Percentiles rank a stretch among this genome's conserved stretches.
Conservation (phyloP, 768 basidiomycete genomes). For the Hemileccinum rubropunctum region DNA sequence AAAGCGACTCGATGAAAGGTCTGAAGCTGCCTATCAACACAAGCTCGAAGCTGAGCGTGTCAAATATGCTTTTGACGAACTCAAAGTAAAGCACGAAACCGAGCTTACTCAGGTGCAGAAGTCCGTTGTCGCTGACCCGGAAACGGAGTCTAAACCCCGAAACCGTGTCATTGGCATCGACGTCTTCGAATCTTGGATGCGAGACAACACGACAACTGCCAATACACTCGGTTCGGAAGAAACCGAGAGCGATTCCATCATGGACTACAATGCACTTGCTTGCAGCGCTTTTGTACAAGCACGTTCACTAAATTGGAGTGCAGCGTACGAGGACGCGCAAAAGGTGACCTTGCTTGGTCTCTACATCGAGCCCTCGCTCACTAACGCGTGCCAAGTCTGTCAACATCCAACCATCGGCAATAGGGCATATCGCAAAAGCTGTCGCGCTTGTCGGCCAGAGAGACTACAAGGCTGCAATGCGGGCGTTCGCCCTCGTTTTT, state of each 20-base stretch:
- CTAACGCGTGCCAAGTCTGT: constrained; percentile 1
- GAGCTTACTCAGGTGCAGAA: neutral
- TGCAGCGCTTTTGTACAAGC: constrained; percentile 1
- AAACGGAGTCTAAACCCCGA: neutral
- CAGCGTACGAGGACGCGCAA: constrained; percentile 5
- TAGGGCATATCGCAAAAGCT: constrained; percentile 7
- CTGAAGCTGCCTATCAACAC: neutral
- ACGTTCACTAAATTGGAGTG: constrained; percentile 3
- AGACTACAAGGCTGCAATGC: constrained; percentile 1
- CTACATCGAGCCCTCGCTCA: neutral
- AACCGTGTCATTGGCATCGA: neutral
- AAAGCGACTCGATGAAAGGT: neutral
- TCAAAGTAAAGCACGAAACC: neutral
- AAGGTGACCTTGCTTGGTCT: neutral
- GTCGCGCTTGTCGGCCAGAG: neutral
- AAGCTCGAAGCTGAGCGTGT: neutral
- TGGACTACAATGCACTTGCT: constrained; percentile 3
- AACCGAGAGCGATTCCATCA: neutral
- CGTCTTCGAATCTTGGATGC: constrained; percentile 4
- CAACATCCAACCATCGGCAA: constrained; percentile 2
- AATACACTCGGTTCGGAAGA: neutral
- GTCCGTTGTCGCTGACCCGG: neutral
- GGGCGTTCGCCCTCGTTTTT: constrained; percentile 5
- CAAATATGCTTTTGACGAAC: neutral
- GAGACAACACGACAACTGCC: neutral